Percentiles rank a stretch among this genome's conserved stretches.
Evolutionary conservation across 345 rosid genomes (phyloP).

Genomic region (Garcia nutans): DNA sequence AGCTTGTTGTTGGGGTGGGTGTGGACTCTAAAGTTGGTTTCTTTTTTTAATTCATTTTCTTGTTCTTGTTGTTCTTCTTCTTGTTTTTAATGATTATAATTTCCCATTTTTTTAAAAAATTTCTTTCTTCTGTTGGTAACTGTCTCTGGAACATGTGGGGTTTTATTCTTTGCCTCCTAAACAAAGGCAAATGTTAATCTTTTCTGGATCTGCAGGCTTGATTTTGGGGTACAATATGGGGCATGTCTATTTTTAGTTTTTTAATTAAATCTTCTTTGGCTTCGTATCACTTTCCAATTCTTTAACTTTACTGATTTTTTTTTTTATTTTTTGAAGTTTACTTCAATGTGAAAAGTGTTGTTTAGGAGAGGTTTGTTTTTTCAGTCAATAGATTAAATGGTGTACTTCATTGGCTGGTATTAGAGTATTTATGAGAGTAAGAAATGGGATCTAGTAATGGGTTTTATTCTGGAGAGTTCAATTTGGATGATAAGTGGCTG

Average conservation of each 20-base stretch:
- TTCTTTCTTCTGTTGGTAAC: background rate
- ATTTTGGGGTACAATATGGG: constrained; percentile 30
- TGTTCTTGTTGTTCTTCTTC: background rate
- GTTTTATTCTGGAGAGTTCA: constrained; percentile 56
- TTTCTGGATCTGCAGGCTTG: constrained; percentile 38
- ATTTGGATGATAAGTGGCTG: constrained; percentile 82
- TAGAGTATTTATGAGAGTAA: background rate
- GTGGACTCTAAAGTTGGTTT: background rate
- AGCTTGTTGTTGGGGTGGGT: constrained; percentile 8
- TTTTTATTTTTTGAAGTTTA: constrained; percentile 3
- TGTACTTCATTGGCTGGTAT: constrained; percentile 2
- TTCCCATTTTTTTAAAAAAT: background rate
- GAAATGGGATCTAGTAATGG: constrained; percentile 84
- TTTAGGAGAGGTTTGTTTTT: constrained; percentile 6
- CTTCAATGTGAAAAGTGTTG: constrained; percentile 10
- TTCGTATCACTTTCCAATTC: constrained; percentile 12
- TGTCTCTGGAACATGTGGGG: constrained; percentile 19
- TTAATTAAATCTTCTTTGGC: background rate
- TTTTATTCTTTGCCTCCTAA: constrained; percentile 26
- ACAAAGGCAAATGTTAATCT: constrained; percentile 24
- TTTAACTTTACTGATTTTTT: constrained; percentile 16
- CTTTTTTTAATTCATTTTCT: too few relatives aligned
- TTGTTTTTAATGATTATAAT: background rate
- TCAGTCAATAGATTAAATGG: constrained; percentile 24
- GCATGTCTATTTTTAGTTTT: constrained; percentile 17